phyloP scores from a whole-genome alignment of 2,329 filamentous ascomycete species.

The Lachnellula occidentalis region DNA sequence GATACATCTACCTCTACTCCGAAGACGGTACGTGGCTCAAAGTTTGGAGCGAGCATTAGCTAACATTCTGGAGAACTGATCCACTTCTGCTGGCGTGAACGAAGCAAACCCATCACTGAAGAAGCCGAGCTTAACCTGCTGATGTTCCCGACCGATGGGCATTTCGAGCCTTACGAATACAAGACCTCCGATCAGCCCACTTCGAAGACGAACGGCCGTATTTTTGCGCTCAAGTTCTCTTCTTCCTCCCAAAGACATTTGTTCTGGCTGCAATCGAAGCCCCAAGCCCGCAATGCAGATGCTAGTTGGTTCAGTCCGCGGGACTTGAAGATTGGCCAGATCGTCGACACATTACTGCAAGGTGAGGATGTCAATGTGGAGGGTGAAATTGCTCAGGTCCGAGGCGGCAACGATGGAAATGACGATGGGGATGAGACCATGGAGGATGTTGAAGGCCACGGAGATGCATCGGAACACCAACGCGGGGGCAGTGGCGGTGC shows the following conservation, averaged over 20 bases:
- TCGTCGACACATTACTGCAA: slow-evolving; percentile 78
- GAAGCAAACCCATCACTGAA: slow-evolving; percentile 61
- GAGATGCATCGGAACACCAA: slow-evolving; percentile 53
- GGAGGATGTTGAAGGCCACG: slow-evolving; percentile 67
- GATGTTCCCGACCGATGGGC: slow-evolving; percentile 87
- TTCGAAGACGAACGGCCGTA: slow-evolving; percentile 74
- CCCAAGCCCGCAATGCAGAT: slow-evolving; percentile 64
- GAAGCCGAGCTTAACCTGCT: slow-evolving; percentile 78
- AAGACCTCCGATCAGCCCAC: slow-evolving; percentile 50
- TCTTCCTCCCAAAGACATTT: slow-evolving; percentile 88
- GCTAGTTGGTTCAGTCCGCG: slow-evolving; percentile 76
- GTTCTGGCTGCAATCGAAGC: slow-evolving; percentile 94
- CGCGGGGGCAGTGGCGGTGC: slow-evolving; percentile 70
- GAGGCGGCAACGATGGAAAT: slow-evolving; percentile 46
- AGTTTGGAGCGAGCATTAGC: background rate
- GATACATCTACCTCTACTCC: slow-evolving; percentile 87
- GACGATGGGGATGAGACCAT: slow-evolving; percentile 71
- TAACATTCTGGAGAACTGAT: slow-evolving; percentile 61
- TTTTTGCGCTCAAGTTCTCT: slow-evolving; percentile 89
- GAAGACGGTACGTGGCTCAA: slow-evolving; percentile 67
- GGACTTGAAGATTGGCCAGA: slow-evolving; percentile 80
- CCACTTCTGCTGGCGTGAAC: slow-evolving; percentile 95
- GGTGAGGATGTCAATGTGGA: slow-evolving; percentile 83
- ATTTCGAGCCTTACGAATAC: slow-evolving; percentile 82
- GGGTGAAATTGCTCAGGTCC: slow-evolving; percentile 62